These are phyloP conservation scores for Starmerella etchellsii DNA, from an alignment of 805 yeast genomes.

Conservation along the genomic window DNA sequence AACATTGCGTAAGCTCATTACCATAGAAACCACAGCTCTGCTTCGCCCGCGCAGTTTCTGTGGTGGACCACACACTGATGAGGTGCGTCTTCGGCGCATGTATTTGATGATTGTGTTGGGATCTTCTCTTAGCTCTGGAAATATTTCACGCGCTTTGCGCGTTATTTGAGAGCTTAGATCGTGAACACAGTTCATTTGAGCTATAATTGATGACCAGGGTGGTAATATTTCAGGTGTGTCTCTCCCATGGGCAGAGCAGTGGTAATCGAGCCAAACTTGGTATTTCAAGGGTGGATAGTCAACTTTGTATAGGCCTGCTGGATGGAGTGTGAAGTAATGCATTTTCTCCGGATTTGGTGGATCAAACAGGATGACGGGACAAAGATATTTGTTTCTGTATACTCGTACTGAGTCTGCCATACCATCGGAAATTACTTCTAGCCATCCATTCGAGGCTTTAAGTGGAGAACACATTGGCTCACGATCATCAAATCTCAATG, in stretches of 20 bases:
- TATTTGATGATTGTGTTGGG: slow-evolving; percentile 4
- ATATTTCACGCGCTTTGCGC: slow-evolving; percentile 20
- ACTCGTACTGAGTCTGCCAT: background rate
- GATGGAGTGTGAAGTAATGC: slow-evolving; percentile 67
- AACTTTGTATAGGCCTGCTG: slow-evolving; percentile 44
- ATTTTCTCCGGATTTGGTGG: slow-evolving; percentile 60
- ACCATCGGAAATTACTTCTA: background rate
- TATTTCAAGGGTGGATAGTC: background rate
- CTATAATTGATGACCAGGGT: slow-evolving; percentile 16
- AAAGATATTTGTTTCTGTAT: background rate
- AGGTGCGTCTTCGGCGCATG: slow-evolving; percentile 17
- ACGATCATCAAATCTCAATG: background rate
- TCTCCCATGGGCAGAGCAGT: background rate
- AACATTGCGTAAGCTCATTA: background rate
- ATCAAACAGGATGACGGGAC: slow-evolving; percentile 37
- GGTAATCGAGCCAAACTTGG: background rate
- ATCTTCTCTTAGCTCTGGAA: slow-evolving; percentile 18
- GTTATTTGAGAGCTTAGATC: slow-evolving; percentile 26
- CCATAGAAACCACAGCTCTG: too few species aligned
- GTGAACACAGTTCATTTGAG: slow-evolving; percentile 28
- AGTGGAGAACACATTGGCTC: too few species aligned
- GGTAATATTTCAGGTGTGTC: background rate
- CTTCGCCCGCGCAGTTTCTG: background rate
- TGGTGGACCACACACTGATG: slow-evolving; percentile 14
- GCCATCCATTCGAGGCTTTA: too few species aligned